Percentiles rank a stretch among this genome's conserved stretches.
Conservation (phyloP, 2,329 filamentous ascomycete species). For the Amphichorda felina region DNA sequence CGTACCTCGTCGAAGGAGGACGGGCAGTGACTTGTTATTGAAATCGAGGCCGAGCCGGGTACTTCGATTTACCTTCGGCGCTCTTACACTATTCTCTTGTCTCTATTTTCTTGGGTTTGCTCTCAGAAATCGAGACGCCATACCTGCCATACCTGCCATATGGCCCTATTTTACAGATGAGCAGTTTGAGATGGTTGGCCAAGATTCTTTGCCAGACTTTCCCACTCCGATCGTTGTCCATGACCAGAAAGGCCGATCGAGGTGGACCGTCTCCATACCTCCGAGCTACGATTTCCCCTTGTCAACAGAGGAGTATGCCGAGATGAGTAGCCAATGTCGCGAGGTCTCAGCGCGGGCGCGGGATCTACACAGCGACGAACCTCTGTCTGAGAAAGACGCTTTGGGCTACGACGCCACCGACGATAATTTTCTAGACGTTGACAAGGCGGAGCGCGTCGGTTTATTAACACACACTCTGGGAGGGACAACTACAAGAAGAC, state of each 20-base stretch:
- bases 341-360: slow-evolving; percentile 50
- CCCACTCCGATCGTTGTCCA: slow-evolving; percentile 61
- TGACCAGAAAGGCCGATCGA: slow-evolving; percentile 50
- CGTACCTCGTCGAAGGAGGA: slow-evolving; percentile 52
- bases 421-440: slow-evolving; percentile 61
- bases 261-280: slow-evolving; percentile 77
- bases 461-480: too few relatives aligned
- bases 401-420: slow-evolving; percentile 50
- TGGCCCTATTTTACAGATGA: slow-evolving; percentile 32
- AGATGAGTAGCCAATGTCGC: slow-evolving; percentile 56
- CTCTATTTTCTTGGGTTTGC: slow-evolving; percentile 31
- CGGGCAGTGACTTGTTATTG: slow-evolving; percentile 31
- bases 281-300: slow-evolving; percentile 55
- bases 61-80: slow-evolving; percentile 42
- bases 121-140: slow-evolving; percentile 14
- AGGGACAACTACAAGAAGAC: neutral
- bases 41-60: slow-evolving; percentile 42
- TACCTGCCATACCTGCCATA: slow-evolving; percentile 16
- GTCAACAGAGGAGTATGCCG: slow-evolving; percentile 49
- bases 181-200: slow-evolving; percentile 56
- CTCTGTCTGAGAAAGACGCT: slow-evolving; percentile 30
- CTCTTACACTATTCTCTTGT: slow-evolving; percentile 35
- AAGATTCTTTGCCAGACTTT: slow-evolving; percentile 54
- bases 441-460: slow-evolving; percentile 45
- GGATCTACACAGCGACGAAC: slow-evolving; percentile 25